Evolutionary conservation across 2,329 filamentous ascomycete species (phyloP).

Genomic region (Bisporella sp.): DNA sequence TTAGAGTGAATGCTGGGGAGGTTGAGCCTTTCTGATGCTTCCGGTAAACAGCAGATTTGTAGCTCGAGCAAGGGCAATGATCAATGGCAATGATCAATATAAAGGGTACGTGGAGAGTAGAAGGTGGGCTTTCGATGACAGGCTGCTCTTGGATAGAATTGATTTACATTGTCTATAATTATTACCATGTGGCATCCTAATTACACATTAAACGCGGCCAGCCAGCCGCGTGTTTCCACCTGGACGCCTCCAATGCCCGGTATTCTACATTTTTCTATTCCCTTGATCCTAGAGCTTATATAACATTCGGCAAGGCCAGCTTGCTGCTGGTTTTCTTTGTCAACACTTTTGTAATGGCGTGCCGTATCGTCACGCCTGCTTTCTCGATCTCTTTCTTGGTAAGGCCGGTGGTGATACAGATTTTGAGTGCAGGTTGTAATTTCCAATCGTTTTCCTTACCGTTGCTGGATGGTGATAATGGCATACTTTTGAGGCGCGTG

Average conservation of each 20-base stretch:
- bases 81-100: too few species aligned
- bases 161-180: too few species aligned
- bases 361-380: slow-evolving; percentile 77
- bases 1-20: too few species aligned
- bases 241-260: background rate
- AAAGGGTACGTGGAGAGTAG: too few species aligned
- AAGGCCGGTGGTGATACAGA: slow-evolving; percentile 82
- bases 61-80: too few species aligned
- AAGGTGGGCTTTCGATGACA: too few species aligned
- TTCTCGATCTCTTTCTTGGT: slow-evolving; percentile 95
- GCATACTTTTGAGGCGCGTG: slow-evolving; percentile 75
- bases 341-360: slow-evolving; percentile 92
- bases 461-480: slow-evolving; percentile 54
- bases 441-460: slow-evolving; percentile 64
- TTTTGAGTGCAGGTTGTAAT: slow-evolving; percentile 76
- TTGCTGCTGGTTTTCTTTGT: slow-evolving; percentile 50
- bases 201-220: too few species aligned
- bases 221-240: background rate
- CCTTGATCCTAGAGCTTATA: background rate
- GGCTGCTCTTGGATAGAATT: too few species aligned
- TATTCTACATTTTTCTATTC: background rate
- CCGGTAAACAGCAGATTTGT: too few species aligned
- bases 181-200: too few species aligned
- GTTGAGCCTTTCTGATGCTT: too few species aligned
- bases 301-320: slow-evolving; percentile 28